Evolutionary conservation across 208 protist genomes (phyloP), one percentile per base, ranked within the genome.

Genomic region (Wallacemonas rigidus): DNA sequence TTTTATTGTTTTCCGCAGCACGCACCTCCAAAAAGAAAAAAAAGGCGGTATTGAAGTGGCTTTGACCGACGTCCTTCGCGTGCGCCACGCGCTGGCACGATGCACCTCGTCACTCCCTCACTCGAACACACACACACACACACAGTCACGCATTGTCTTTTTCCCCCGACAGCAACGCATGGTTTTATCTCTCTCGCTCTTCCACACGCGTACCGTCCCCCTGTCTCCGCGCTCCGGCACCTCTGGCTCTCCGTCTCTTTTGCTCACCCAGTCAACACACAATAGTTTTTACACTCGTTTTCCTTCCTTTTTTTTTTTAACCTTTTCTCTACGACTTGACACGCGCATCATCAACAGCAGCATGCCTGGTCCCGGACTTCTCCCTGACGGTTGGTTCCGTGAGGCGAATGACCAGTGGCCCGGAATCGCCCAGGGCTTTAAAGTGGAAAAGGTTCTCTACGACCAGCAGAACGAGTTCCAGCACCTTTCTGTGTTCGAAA

Each of bases 391-490:
- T 1, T 97, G 94, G 94, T 98, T 98, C 71, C 88, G 90, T 73
- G 94, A 98, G 75, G 82, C 91, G 76, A 93, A 84, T 65, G 64
- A 67, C 9, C 83, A 95, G 78, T 98, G 94, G 94, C 94, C 94
- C 55, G 94, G 93, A 14, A 92, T 97, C 57, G 92, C 85, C 36
- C 81, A 92, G 75, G 88, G 85, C 11, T 75, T 98, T 35, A 93
- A 96, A 78, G 91, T 97, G 17, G 80, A 95, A 7, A 86, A 95
- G 78, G 89, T 97, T 15, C 78, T 98, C 6, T 93, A 92, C 71
- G 87, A 98, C 80, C 65, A 81, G 47, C 79, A 83, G 35, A 92
- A 81, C 12, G 80, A 93, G 63, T 97, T 87, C 69, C 94, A 98
- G 81, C 89, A 97, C 75, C 58, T 98, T 36, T 86, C 87, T 26